phyloP scores from a whole-genome alignment of 371 early-diverging fungal genomes.

The Syncephalis plumigaleata region DNA sequence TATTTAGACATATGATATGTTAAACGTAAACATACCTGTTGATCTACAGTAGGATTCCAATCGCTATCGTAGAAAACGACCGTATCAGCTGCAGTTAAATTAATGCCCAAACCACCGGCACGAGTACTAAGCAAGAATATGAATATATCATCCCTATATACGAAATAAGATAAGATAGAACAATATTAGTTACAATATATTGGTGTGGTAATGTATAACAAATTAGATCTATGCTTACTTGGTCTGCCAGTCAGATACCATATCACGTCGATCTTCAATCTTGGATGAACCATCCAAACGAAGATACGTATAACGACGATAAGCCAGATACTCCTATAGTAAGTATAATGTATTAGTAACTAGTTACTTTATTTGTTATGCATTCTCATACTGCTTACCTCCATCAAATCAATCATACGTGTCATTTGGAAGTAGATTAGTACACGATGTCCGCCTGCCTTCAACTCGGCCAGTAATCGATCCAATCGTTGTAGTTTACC shows the following conservation, averaged over 20 bases:
- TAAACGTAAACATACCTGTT: constrained; percentile 48
- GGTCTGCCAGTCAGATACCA: constrained; percentile 89
- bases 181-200: no score
- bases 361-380: no score
- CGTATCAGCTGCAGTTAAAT: constrained; percentile 98
- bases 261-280: constrained; percentile 78
- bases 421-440: constrained; percentile 99
- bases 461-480: constrained; percentile 69
- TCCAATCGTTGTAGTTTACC: constrained; percentile 91
- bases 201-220: no score
- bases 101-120: constrained; percentile 98
- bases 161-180: neutral
- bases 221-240: constrained; percentile 8
- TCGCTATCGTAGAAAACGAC: constrained; percentile 98
- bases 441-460: constrained; percentile 84
- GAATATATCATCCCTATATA: constrained; percentile 61
- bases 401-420: constrained; percentile 93
- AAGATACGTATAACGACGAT: constrained; percentile 78
- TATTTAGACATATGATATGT: neutral
- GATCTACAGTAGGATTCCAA: constrained; percentile 98
- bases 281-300: constrained; percentile 93
- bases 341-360: neutral
- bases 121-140: constrained; percentile 96
- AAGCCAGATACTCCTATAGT: constrained; percentile 61
- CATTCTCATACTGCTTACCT: constrained; percentile 11